These are phyloP conservation scores for Cantharellus cinnabarinus DNA, from an alignment of 768 basidiomycete species.

Conservation along the genomic window DNA sequence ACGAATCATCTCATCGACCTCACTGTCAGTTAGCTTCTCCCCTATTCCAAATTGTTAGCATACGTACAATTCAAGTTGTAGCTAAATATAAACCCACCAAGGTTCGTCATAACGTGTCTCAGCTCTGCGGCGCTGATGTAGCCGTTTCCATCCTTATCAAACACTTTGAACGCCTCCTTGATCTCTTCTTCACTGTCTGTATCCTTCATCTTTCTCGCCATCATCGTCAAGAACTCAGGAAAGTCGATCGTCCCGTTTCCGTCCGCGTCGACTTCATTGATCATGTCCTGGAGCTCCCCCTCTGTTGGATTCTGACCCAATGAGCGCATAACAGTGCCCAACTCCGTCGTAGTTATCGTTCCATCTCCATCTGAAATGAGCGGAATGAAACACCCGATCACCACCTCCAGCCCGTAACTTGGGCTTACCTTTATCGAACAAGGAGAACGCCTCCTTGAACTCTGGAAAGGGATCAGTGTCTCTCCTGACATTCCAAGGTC, in stretches of 20 bases:
- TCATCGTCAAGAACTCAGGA: constrained; percentile 67
- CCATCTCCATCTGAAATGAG: constrained; percentile 58
- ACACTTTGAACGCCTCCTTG: constrained; percentile 90
- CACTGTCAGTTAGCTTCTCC: constrained; percentile 68
- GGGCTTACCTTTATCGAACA: constrained; percentile 78
- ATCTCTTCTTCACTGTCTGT: constrained; percentile 89
- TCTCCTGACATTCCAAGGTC: not conserved
- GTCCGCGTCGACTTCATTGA: constrained; percentile 84
- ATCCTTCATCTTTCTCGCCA: constrained; percentile 78
- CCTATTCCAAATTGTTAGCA: constrained; percentile 22
- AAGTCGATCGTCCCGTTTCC: constrained; percentile 78
- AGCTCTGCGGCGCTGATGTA: constrained; percentile 74
- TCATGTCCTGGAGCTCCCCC: constrained; percentile 84
- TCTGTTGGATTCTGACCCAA: constrained; percentile 86
- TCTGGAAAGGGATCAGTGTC: constrained; percentile 28
- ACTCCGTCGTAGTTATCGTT: constrained; percentile 77
- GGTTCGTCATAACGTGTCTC: constrained; percentile 76
- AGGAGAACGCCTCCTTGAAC: constrained; percentile 97
- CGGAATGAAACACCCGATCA: not conserved
- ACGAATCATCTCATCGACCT: constrained; percentile 93
- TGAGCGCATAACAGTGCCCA: constrained; percentile 86
- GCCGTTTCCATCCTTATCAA: constrained; percentile 91
- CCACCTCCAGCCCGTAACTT: constrained; percentile 3
- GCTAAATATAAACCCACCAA: constrained; percentile 31
- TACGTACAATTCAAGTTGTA: not conserved